phyloP scores from a whole-genome alignment of 306 rosid species.

The Rosa multiflora region DNA sequence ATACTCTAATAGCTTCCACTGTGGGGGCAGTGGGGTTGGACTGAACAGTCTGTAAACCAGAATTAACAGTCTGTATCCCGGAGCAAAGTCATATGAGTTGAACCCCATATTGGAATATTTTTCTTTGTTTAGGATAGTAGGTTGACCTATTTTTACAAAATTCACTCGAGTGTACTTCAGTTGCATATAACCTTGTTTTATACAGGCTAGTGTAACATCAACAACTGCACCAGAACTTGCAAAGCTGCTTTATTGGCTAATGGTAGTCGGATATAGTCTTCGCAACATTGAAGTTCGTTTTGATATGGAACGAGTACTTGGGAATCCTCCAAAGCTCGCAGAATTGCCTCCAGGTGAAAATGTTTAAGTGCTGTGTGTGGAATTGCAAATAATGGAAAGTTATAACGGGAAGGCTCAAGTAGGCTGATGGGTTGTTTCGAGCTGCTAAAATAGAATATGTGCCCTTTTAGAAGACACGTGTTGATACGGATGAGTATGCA shows the following conservation, averaged over 20 bases:
- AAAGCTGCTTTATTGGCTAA: constrained; percentile 87
- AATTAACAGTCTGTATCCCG: not conserved
- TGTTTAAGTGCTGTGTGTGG: constrained; percentile 27
- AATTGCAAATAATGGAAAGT: not conserved
- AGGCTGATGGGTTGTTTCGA: not conserved
- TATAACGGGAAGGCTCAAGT: not conserved
- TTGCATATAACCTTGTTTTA: not conserved
- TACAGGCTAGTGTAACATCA: constrained; percentile 73
- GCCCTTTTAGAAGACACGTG: constrained; percentile 2
- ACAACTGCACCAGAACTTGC: constrained; percentile 84
- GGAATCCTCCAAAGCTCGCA: constrained; percentile 73
- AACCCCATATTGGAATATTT: not conserved
- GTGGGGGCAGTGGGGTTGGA: not conserved
- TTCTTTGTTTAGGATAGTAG: not conserved
- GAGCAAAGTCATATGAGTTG: not conserved
- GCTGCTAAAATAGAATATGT: not conserved
- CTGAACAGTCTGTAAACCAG: not conserved
- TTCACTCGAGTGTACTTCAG: not conserved
- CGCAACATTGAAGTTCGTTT: constrained; percentile 95
- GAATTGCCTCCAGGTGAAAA: constrained; percentile 95
- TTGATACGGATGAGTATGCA: not conserved
- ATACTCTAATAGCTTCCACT: not conserved
- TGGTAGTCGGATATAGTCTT: constrained; percentile 94
- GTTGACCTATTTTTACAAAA: not conserved
- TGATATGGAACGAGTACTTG: constrained; percentile 97